A percentile compares a stretch with the other conserved stretches of the same genome.
These are phyloP conservation scores for Populus tremula DNA, from an alignment of 345 rosid species.

Conservation along the genomic window DNA sequence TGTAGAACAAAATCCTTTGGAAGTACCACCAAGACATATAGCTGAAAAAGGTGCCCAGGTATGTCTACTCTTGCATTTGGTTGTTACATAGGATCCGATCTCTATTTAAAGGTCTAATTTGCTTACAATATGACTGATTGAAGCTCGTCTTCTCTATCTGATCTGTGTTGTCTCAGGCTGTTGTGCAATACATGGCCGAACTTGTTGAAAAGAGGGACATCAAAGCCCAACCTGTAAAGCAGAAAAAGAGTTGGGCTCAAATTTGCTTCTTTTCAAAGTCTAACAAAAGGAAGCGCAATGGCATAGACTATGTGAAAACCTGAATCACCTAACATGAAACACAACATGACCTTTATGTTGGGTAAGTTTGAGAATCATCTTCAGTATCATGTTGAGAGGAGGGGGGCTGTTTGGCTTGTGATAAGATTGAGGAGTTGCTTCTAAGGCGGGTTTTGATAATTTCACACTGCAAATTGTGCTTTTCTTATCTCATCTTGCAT, in stretches of 20 bases:
- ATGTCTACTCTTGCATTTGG: not conserved
- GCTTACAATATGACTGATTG: not conserved
- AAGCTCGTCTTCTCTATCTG: not conserved
- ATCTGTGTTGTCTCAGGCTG: constrained; percentile 54
- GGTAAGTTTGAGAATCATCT: constrained; percentile 28
- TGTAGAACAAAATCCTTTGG: constrained; percentile 74
- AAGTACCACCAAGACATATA: constrained; percentile 80
- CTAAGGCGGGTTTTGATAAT: not conserved
- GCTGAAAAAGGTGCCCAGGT: constrained; percentile 93
- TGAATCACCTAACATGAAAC: constrained; percentile 18
- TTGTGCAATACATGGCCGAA: constrained; percentile 79
- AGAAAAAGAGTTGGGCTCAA: constrained; percentile 89
- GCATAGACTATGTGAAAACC: constrained; percentile 61
- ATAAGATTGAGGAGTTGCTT: not conserved
- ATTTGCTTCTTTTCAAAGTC: constrained; percentile 89
- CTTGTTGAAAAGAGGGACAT: constrained; percentile 54
- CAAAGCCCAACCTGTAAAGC: constrained; percentile 57
- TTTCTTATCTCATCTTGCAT: constrained; percentile 1
- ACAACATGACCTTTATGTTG: constrained; percentile 15
- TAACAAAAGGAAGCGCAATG: constrained; percentile 81
- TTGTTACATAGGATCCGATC: not conserved
- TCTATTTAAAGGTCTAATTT: not conserved
- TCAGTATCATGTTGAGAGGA: not conserved
- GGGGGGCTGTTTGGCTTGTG: not conserved
- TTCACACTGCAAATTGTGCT: not conserved